A percentile compares a stretch with the other conserved stretches of the same genome.
Conservation (phyloP, 2,329 filamentous ascomycete species). For the Gnomoniopsis sp. region DNA sequence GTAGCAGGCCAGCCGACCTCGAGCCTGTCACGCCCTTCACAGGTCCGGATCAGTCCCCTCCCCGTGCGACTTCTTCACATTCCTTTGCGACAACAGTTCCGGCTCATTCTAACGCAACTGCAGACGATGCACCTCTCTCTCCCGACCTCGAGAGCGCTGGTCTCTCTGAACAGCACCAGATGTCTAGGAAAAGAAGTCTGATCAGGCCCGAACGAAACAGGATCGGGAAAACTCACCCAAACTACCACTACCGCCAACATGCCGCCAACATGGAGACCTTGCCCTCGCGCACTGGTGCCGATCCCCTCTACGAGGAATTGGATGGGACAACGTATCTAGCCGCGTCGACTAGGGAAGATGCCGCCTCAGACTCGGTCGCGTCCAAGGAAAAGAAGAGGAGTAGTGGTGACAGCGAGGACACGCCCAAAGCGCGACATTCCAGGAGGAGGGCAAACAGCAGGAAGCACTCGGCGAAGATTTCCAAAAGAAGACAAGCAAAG, state of each 20-base stretch:
- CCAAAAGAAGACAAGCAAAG: constrained; percentile 48
- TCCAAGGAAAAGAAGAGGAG: constrained; percentile 33
- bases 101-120: constrained; percentile 48
- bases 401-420: constrained; percentile 29
- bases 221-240: constrained; percentile 83
- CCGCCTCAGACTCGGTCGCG: constrained; percentile 42
- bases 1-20: constrained; percentile 63
- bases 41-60: constrained; percentile 10
- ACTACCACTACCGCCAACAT: constrained; percentile 95
- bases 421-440: constrained; percentile 34
- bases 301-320: constrained; percentile 78
- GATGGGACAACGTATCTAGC: constrained; percentile 60
- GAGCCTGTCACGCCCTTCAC: constrained; percentile 52
- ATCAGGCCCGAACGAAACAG: constrained; percentile 84
- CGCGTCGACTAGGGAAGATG: constrained; percentile 44
- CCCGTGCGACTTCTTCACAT: constrained; percentile 47
- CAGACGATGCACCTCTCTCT: constrained; percentile 54
- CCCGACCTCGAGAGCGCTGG: constrained; percentile 31
- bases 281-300: constrained; percentile 89
- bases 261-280: constrained; percentile 87
- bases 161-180: constrained; percentile 29
- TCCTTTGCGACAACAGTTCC: constrained; percentile 57
- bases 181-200: constrained; percentile 74
- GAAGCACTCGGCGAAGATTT: constrained; percentile 52
- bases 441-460: constrained; percentile 36